Evolutionary conservation across 1,139 yeast genomes (phyloP), one percentile per base, ranked within the genome.

Genomic region (Magnusiomyces tetraspermus): DNA sequence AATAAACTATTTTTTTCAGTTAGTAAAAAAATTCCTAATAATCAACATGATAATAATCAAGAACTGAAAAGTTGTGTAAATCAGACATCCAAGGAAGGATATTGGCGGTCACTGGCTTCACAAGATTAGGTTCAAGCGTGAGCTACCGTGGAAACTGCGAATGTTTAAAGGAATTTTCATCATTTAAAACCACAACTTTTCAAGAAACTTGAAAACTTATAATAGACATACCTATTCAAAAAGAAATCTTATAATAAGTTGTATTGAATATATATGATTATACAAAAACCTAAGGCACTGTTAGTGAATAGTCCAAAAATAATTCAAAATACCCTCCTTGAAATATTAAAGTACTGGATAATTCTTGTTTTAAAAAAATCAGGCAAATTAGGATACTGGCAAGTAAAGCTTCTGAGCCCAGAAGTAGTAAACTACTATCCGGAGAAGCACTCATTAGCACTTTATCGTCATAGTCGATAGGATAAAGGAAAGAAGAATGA

Each of bases 111-210:
- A 83, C 88, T 74, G 87, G 72, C 82, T 79, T 77, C 48, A 81
- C 86, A 69, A 76, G 76, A 80, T 76, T 81, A 85, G 89, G 88
- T 82, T 83, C 87, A 59, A 19, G n/a, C 74, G 88, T 79, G 78
- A 74, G 81, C 86, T 83, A 83, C 89, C 89, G 89, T 78, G 89
- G 89, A 83, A 83, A 83, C 89, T 83, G 89, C 89, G 89, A 83
- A 83, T 83, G 90, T 83, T 79, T 71, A 76, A 75, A 79, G 79
- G 72, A 75, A 71, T 71, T 80, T 80, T 83, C 90, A 83, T 83
- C 90, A 83, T 74, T n/a, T 11, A 38, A 38, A 6, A 38, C 13
- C 6, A 19, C 19, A 17, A 19, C 3, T n/a, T n/a, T 36, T 36
- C 67, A 75, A 71, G 69, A 71, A 48, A 48, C 28, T 37, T 26